A percentile compares a stretch with the other conserved stretches of the same genome.
These are phyloP conservation scores for Leishmania gerbilli DNA, from an alignment of 208 protist genomes.

Conservation along the genomic window DNA sequence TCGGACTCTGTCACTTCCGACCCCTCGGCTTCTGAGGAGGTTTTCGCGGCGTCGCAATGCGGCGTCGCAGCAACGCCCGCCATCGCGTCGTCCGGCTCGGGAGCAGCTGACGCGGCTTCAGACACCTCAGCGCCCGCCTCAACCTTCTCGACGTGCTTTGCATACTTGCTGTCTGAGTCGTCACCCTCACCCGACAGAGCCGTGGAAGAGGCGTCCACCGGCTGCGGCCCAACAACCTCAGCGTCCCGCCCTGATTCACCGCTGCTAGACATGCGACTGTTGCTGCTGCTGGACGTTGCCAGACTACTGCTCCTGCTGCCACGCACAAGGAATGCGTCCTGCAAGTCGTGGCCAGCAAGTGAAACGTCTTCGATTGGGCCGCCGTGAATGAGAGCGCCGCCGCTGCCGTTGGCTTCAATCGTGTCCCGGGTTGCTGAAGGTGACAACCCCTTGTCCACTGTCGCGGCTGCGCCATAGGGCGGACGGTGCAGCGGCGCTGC, in stretches of 20 bases:
- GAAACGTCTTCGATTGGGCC: background rate
- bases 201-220: background rate
- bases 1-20: background rate
- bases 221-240: background rate
- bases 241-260: background rate
- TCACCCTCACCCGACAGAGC: background rate
- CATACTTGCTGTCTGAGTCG: background rate
- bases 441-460: background rate
- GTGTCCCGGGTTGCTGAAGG: background rate
- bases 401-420: background rate
- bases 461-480: background rate
- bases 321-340: constrained; percentile 10
- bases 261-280: background rate
- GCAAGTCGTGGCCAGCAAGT: constrained; percentile 9
- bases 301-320: constrained; percentile 14
- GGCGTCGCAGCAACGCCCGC: background rate
- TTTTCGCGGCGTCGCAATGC: background rate
- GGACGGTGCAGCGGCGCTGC: constrained; percentile 13
- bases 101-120: background rate
- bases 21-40: background rate
- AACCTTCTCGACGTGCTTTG: background rate
- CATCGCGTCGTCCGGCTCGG: background rate
- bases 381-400: background rate
- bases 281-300: constrained; percentile 2
- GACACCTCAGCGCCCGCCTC: background rate